Base-by-base conservation (phyloP, 2,329 filamentous ascomycete species). In the Colletotrichum shisoi region DNA sequence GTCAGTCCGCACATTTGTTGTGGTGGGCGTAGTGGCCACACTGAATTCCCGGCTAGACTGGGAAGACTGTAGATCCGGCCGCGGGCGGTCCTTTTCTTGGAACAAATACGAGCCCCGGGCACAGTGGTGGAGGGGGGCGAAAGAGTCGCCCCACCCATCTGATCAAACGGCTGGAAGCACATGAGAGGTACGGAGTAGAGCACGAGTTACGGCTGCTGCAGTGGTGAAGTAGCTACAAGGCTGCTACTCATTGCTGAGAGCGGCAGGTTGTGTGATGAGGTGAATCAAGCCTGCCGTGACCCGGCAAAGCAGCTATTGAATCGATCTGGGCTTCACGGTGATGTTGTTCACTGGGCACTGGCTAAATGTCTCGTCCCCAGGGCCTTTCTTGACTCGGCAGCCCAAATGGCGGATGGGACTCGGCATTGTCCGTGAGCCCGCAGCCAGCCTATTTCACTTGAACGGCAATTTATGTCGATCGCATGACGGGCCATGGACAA, bases 11-110 rank as follows among this genome's bases (percentile, higher is more conserved):
- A 19, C 27, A 62, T 62, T 46, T 40, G 58, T 44, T 51, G 39
- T 46, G 24, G 45, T 66, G 63, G 44, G 58, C 31, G 31, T 34
- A 34, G 31, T 34, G 31, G 31, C 31, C 1, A 34, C 52, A 56
- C 27, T 39, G 34, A 62, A 21, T 17, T 17, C 31, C 15, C 42
- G 39, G 31, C 56, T 56, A 45, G 57, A 34, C 57, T 37, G 48
- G 57, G 31, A 61, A 40, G 27, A 45, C 60, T 54, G 64, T 59
- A 67, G 64, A 67, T 67, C 64, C 37, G 54, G 64, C 39, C 48
- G 34, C 19, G 61, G 61, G 34, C 53, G 34, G 64, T 64, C 60
- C 64, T 67, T 67, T 67, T 67, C 63, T 63, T 67, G 52, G 63
- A 67, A 53, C 59, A 67, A 67, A 66, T 66, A 66, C 63, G 63